Conservation (phyloP, 257 asterid genomes). For the Penstemon davidsonii region DNA sequence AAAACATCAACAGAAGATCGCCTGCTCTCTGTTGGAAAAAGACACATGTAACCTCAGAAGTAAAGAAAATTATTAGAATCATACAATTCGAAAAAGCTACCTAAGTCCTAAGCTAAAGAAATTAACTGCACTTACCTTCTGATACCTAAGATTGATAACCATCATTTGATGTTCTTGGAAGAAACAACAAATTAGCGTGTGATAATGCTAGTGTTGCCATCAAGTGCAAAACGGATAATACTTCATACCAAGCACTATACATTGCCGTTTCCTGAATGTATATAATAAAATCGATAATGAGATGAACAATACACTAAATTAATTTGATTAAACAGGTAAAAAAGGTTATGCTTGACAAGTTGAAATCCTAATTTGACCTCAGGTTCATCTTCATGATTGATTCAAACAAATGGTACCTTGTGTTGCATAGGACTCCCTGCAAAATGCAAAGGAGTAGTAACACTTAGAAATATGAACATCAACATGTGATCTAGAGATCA, state of each 20-base stretch:
- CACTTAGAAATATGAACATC: no score
- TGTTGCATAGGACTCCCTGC: conserved; percentile 58
- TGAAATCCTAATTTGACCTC: no score
- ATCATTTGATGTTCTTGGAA: conserved; percentile 78
- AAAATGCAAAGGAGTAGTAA: no score
- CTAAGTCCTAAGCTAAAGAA: neutral
- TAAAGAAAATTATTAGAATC: conserved; percentile 6
- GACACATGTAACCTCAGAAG: conserved; percentile 1
- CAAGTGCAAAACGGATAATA: conserved; percentile 27
- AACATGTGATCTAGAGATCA: no score
- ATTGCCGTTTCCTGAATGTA: conserved; percentile 94
- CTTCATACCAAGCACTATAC: conserved; percentile 87
- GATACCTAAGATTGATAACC: conserved; percentile 86
- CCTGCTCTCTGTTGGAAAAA: conserved; percentile 49
- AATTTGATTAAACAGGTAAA: no score
- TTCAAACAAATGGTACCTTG: conserved; percentile 63
- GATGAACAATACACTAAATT: no score
- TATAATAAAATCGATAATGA: no score
- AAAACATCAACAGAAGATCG: conserved; percentile 59
- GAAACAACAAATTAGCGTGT: conserved; percentile 84
- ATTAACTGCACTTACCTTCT: conserved; percentile 60
- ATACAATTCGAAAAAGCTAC: neutral
- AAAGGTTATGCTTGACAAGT: no score
- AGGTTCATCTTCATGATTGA: conserved; percentile 67
- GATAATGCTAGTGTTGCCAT: conserved; percentile 81